These are phyloP conservation scores for Blastocystis sp. DNA, from an alignment of 352 stramenopile species.

Conservation along the genomic window DNA sequence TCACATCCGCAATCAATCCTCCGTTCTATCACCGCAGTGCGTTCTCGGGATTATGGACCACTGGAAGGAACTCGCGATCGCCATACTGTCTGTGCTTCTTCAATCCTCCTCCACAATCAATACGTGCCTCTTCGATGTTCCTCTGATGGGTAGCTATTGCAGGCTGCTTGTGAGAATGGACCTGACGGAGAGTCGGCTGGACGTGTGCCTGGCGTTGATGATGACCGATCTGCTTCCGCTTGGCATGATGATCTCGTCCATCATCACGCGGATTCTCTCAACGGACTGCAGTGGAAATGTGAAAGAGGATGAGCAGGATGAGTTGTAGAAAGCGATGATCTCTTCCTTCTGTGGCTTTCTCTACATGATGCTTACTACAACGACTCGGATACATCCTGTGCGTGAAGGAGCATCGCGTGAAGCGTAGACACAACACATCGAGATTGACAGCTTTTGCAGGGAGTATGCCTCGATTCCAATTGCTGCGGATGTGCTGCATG, in stretches of 20 bases:
- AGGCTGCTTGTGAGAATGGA: background rate
- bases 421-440: background rate
- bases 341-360: slow-evolving; percentile 9
- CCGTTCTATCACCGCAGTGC: too few relatives aligned
- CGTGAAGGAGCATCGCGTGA: background rate
- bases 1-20: too few relatives aligned
- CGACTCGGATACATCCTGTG: background rate
- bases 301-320: background rate
- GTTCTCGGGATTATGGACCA: slow-evolving; percentile 4
- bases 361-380: background rate
- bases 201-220: slow-evolving; percentile 8
- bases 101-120: too few relatives aligned
- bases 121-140: background rate
- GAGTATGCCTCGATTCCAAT: background rate
- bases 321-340: slow-evolving; percentile 20
- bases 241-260: slow-evolving; percentile 7
- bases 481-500: slow-evolving; percentile 5
- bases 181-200: slow-evolving; percentile 21
- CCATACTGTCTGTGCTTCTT: background rate
- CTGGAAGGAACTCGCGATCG: slow-evolving; percentile 17
- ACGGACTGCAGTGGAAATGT: background rate
- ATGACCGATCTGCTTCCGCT: background rate
- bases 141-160: background rate
- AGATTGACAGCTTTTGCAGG: slow-evolving; percentile 56
- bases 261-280: slow-evolving; percentile 6